phyloP scores from a whole-genome alignment of 495 filamentous ascomycete species.

The Aspergillus incahuasiensis region DNA sequence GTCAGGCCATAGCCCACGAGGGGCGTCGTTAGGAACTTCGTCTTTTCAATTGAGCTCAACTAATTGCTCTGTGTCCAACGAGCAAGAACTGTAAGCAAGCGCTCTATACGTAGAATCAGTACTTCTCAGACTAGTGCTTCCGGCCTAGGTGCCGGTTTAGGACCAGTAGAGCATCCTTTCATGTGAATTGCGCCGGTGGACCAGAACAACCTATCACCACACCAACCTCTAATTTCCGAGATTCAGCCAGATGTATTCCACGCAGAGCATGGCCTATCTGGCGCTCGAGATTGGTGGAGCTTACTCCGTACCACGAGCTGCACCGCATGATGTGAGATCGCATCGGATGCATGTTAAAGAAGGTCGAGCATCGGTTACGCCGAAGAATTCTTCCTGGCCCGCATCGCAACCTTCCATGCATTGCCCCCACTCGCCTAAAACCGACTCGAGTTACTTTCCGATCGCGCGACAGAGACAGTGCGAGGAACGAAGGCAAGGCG shows the following conservation, averaged over 20 bases:
- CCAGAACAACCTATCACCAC: not conserved
- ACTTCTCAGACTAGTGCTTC: not conserved
- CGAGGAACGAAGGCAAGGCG: not conserved
- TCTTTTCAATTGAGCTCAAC: no score
- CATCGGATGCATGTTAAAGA: not conserved
- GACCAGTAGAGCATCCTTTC: not conserved
- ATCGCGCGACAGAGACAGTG: not conserved
- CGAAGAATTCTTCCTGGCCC: not conserved
- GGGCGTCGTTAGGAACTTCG: no score
- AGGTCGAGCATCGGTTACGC: not conserved
- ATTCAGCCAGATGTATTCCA: not conserved
- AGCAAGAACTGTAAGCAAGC: no score
- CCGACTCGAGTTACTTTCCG: not conserved
- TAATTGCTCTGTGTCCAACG: no score
- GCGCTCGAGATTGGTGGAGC: not conserved
- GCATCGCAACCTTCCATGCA: constrained; percentile 5
- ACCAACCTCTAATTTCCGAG: not conserved
- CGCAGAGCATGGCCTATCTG: not conserved
- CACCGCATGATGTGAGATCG: not conserved
- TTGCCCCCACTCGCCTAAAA: not conserved
- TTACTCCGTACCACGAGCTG: not conserved
- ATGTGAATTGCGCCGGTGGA: not conserved
- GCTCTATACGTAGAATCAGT: no score
- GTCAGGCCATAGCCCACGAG: no score
- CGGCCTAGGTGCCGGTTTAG: not conserved